Evolutionary conservation across 768 basidiomycete species (phyloP).

Genomic region (Tricholoma bakamatsutake): DNA sequence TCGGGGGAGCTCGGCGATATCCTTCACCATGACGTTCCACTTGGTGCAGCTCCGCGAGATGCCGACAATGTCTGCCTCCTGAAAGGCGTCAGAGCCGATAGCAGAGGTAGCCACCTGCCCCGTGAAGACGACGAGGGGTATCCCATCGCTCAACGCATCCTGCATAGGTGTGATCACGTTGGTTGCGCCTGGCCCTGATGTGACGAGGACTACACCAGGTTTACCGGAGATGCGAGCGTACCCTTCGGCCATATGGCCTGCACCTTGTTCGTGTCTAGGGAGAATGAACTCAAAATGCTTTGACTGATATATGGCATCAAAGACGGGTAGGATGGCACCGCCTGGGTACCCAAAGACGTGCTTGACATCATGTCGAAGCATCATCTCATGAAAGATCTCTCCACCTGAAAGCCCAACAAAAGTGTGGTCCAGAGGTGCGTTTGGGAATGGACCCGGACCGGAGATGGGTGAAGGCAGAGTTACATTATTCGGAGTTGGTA

Average conservation of each 20-base stretch:
- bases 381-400: slow-evolving; percentile 99
- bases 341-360: slow-evolving; percentile 98
- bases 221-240: slow-evolving; percentile 97
- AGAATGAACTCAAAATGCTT: slow-evolving; percentile 93
- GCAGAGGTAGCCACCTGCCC: slow-evolving; percentile 99
- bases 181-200: slow-evolving; percentile 96
- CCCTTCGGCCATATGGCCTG: slow-evolving; percentile 98
- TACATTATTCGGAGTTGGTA: slow-evolving; percentile 30
- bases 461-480: slow-evolving; percentile 26
- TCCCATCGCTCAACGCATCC: slow-evolving; percentile 90
- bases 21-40: slow-evolving; percentile 99
- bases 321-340: slow-evolving; percentile 98
- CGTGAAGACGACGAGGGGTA: slow-evolving; percentile 91
- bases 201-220: slow-evolving; percentile 96
- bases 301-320: slow-evolving; percentile 98
- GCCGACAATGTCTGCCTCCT: slow-evolving; percentile 95
- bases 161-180: slow-evolving; percentile 99
- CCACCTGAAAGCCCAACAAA: slow-evolving; percentile 95
- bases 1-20: slow-evolving; percentile 88
- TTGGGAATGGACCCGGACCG: slow-evolving; percentile 36
- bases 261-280: slow-evolving; percentile 96
- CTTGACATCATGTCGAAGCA: slow-evolving; percentile 94
- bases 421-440: slow-evolving; percentile 61
- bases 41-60: slow-evolving; percentile 97
- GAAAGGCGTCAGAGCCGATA: slow-evolving; percentile 98